Percentiles rank a stretch among this genome's conserved stretches.
These are phyloP conservation scores for Trichaptum fuscoviolaceum DNA, from an alignment of 768 basidiomycete species.

Conservation along the genomic window DNA sequence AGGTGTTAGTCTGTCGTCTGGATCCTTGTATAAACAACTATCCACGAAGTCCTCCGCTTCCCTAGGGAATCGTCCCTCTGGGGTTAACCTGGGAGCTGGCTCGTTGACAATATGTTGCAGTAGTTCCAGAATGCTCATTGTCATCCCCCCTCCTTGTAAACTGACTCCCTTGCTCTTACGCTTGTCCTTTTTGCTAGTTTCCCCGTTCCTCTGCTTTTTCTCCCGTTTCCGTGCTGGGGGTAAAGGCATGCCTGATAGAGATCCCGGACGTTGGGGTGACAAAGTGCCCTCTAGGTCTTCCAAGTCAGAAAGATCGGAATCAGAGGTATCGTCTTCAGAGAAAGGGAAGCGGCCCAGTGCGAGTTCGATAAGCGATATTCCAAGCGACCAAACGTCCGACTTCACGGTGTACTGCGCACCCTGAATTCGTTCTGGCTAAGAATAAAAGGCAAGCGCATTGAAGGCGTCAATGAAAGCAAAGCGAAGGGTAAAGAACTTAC, in stretches of 20 bases:
- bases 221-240: conserved; percentile 26
- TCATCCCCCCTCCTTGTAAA: conserved; percentile 91
- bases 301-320: conserved; percentile 56
- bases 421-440: conserved; percentile 96
- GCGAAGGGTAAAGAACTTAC: conserved; percentile 43
- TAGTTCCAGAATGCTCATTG: conserved; percentile 96
- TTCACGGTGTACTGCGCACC: conserved; percentile 98
- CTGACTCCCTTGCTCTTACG: conserved; percentile 90
- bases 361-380: conserved; percentile 94
- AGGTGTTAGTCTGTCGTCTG: conserved; percentile 74
- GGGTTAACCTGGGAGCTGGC: conserved; percentile 83
- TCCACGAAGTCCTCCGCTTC: conserved; percentile 85
- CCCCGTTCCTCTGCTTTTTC: conserved; percentile 36
- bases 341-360: conserved; percentile 98
- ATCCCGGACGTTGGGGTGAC: conserved; percentile 62
- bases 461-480: conserved; percentile 12
- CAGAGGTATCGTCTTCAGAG: conserved; percentile 72
- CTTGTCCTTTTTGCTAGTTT: conserved; percentile 59
- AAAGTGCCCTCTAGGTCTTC: conserved; percentile 73
- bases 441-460: conserved; percentile 10
- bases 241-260: conserved; percentile 19
- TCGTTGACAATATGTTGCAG: conserved; percentile 99
- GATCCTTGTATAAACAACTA: conserved; percentile 88
- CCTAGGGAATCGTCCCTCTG: conserved; percentile 64
- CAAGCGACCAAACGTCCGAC: conserved; percentile 98